phyloP scores from a whole-genome alignment of 129 eudicot genomes.

The Flaveria bidentis region DNA sequence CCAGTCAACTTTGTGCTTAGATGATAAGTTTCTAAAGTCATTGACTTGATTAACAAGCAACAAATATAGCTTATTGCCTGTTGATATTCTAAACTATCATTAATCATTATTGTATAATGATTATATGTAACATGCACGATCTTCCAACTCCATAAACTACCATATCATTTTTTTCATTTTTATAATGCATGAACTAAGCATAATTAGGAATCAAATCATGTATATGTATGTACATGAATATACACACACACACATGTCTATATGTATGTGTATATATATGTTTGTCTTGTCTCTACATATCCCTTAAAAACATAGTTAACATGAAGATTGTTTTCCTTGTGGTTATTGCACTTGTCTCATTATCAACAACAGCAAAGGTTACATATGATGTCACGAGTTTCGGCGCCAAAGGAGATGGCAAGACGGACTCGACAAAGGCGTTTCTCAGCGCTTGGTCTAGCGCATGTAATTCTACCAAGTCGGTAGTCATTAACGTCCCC shows the following conservation, averaged over 20 bases:
- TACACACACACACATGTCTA: neutral
- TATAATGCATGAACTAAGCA: slow-evolving; percentile 9
- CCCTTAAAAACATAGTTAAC: slow-evolving; percentile 11
- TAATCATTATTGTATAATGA: neutral
- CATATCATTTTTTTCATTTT: slow-evolving; percentile 4
- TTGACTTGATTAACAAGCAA: neutral
- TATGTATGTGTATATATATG: neutral
- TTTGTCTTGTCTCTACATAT: neutral
- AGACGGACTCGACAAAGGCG: slow-evolving; percentile 22
- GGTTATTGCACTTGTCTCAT: slow-evolving; percentile 10
- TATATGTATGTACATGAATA: neutral
- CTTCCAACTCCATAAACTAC: slow-evolving; percentile 4
- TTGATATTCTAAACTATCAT: neutral
- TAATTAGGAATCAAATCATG: slow-evolving; percentile 5
- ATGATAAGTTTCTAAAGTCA: slow-evolving; percentile 10
- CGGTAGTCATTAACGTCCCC: slow-evolving; percentile 23
- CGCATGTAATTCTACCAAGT: slow-evolving; percentile 27
- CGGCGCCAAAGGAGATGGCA: slow-evolving; percentile 32
- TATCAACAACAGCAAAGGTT: slow-evolving; percentile 17
- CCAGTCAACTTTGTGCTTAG: neutral
- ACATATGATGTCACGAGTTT: slow-evolving; percentile 26
- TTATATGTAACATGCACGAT: slow-evolving; percentile 16
- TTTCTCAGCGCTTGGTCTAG: slow-evolving; percentile 34
- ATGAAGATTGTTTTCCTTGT: slow-evolving; percentile 19
- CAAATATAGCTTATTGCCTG: neutral